Evolutionary conservation across 306 rosid species (phyloP).

Genomic region (Lablab purpureus): DNA sequence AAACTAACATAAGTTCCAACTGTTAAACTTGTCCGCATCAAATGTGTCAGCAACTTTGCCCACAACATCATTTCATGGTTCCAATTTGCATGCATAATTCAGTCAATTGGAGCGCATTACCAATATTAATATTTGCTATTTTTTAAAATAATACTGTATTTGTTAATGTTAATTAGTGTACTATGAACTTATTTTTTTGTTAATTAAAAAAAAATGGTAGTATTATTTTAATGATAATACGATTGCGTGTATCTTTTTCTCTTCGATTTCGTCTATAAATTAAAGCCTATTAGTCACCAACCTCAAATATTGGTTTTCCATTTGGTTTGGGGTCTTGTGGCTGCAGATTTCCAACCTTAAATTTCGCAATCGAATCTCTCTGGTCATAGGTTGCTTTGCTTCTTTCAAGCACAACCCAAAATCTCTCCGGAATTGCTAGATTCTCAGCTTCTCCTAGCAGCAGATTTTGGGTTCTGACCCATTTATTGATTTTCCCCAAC

Average conservation of each 20-base stretch:
- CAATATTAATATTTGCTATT: background rate
- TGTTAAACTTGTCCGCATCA: conserved; percentile 18
- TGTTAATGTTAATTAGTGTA: background rate
- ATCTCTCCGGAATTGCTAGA: conserved; percentile 23
- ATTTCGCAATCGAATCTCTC: background rate
- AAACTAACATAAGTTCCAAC: background rate
- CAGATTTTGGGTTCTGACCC: conserved; percentile 31
- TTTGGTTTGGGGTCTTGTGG: conserved; percentile 14
- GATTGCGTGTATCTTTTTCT: conserved; percentile 43
- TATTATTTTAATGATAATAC: background rate
- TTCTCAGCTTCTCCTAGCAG: conserved; percentile 14
- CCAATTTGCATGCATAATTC: background rate
- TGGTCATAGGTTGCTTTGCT: background rate
- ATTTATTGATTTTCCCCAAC: conserved; percentile 33
- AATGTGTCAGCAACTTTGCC: background rate
- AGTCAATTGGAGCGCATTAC: conserved; percentile 25
- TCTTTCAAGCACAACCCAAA: background rate
- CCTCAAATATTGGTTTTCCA: conserved; percentile 12
- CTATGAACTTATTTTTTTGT: too few relatives aligned
- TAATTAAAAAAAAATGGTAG: background rate
- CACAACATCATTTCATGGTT: background rate
- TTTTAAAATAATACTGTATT: too few relatives aligned
- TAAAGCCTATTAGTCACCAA: conserved; percentile 29
- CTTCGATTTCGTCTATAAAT: conserved; percentile 49
- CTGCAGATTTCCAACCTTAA: conserved; percentile 16